These are phyloP conservation scores for Cladosporium sp. DNA, from an alignment of 2,329 filamentous ascomycete genomes.

Conservation along the genomic window DNA sequence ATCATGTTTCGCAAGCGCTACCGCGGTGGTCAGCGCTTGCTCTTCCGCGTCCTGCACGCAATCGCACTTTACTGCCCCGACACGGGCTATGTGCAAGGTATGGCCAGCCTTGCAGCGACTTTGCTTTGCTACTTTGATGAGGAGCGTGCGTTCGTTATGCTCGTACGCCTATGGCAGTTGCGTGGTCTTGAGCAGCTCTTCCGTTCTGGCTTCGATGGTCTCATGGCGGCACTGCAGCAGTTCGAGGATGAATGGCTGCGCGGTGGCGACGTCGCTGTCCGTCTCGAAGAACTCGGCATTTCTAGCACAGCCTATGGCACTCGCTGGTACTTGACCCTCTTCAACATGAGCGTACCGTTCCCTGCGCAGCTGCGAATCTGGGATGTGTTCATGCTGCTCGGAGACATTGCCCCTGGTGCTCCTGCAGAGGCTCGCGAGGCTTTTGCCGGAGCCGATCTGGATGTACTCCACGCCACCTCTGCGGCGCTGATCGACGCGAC, in stretches of 20 bases:
- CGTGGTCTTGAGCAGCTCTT: slow-evolving; percentile 85
- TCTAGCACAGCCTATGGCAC: slow-evolving; percentile 92
- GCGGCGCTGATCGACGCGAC: slow-evolving; percentile 89
- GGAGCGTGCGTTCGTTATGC: slow-evolving; percentile 90
- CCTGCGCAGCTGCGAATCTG: slow-evolving; percentile 90
- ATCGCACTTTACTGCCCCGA: slow-evolving; percentile 87
- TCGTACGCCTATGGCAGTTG: slow-evolving; percentile 89
- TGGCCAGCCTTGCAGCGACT: slow-evolving; percentile 90
- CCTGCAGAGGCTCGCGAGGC: slow-evolving; percentile 18
- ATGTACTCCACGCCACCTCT: slow-evolving; percentile 84
- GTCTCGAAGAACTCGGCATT: slow-evolving; percentile 74
- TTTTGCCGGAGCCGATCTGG: slow-evolving; percentile 63
- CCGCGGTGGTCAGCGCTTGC: slow-evolving; percentile 81
- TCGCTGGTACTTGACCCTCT: slow-evolving; percentile 94
- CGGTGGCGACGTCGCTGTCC: slow-evolving; percentile 70
- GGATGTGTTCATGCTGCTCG: slow-evolving; percentile 96
- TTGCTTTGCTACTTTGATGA: slow-evolving; percentile 96
- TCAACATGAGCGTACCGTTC: slow-evolving; percentile 96
- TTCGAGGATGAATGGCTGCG: slow-evolving; percentile 82
- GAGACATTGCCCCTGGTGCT: slow-evolving; percentile 50
- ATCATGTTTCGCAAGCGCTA: slow-evolving; percentile 96
- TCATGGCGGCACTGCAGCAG: slow-evolving; percentile 81
- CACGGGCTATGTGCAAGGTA: slow-evolving; percentile 95
- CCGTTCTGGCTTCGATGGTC: slow-evolving; percentile 73
- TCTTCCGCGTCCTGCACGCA: slow-evolving; percentile 90